Evolutionary conservation across 2,329 filamentous ascomycete genomes (phyloP).

Genomic region (Septoria linicola): DNA sequence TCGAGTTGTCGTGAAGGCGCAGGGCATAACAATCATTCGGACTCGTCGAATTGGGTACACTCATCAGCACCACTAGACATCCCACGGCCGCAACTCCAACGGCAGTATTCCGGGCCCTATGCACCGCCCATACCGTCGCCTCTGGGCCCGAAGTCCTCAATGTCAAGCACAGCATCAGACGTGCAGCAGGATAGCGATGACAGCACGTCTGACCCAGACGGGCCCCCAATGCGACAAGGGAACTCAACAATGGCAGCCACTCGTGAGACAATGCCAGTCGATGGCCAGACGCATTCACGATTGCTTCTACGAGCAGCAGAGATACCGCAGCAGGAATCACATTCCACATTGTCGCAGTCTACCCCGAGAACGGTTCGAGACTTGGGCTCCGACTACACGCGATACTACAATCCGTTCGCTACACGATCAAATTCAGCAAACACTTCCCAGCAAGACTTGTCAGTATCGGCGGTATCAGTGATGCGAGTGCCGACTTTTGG

Average conservation of each 20-base stretch:
- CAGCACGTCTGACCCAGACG: slow-evolving; percentile 16
- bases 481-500: slow-evolving; percentile 27
- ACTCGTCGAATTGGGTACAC: not conserved
- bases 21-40: slow-evolving; percentile 10
- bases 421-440: slow-evolving; percentile 37
- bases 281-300: slow-evolving; percentile 15
- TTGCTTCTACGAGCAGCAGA: slow-evolving; percentile 23
- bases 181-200: slow-evolving; percentile 27
- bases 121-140: slow-evolving; percentile 23
- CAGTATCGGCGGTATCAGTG: slow-evolving; percentile 12
- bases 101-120: slow-evolving; percentile 16
- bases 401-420: slow-evolving; percentile 42
- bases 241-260: not conserved
- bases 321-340: slow-evolving; percentile 31
- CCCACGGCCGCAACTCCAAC: slow-evolving; percentile 4
- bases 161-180: slow-evolving; percentile 18
- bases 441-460: slow-evolving; percentile 36
- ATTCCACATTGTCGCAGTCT: slow-evolving; percentile 30
- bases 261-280: not conserved
- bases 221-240: slow-evolving; percentile 4
- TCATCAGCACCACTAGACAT: slow-evolving; percentile 12
- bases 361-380: slow-evolving; percentile 39
- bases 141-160: slow-evolving; percentile 23
- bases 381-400: slow-evolving; percentile 40
- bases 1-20: slow-evolving; percentile 17